Evolutionary conservation across 225 moss, liverwort and hornwort genomes (phyloP), one percentile per base, ranked within the genome.

Genomic region (Lunularia cruciata): DNA sequence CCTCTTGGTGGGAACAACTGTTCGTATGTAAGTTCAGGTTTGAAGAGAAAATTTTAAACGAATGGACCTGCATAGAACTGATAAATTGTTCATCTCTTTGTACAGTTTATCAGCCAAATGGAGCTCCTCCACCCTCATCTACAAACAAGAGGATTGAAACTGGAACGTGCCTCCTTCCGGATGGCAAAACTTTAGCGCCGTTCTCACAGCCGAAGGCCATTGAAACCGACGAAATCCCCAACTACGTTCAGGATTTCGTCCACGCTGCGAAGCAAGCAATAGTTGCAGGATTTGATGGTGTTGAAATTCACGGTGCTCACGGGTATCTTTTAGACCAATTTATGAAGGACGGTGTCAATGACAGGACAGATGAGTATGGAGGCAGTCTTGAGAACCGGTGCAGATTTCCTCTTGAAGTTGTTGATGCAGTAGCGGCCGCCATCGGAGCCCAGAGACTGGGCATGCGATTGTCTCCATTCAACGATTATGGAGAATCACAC

Each of bases 21-120:
- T n/a, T n/a, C n/a, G n/a, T n/a, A n/a, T n/a, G n/a, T n/a, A n/a
- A n/a, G n/a, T n/a, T n/a, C n/a, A n/a, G n/a, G n/a, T 49, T 2
- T 49, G 48, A n/a, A 48, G 22, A 48, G 9, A 3, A 14, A 6
- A 48, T 10, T n/a, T 48, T n/a, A n/a, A n/a, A n/a, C n/a, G n/a
- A n/a, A n/a, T n/a, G n/a, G n/a, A n/a, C n/a, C n/a, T n/a, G n/a
- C n/a, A n/a, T n/a, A n/a, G n/a, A n/a, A n/a, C n/a, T n/a, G n/a
- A n/a, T n/a, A n/a, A n/a, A n/a, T n/a, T n/a, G n/a, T n/a, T n/a
- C n/a, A n/a, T n/a, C n/a, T n/a, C n/a, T n/a, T n/a, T 4, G 73
- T 68, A 4, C 78, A 89, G 92, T 3, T 30, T 82, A 73, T 68
- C 88, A 89, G 73, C 89, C 92, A 6, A 67, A 80, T 63, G 85